These are phyloP conservation scores for Penicillium samsonianum DNA, from an alignment of 495 filamentous ascomycete species.

Conservation along the genomic window DNA sequence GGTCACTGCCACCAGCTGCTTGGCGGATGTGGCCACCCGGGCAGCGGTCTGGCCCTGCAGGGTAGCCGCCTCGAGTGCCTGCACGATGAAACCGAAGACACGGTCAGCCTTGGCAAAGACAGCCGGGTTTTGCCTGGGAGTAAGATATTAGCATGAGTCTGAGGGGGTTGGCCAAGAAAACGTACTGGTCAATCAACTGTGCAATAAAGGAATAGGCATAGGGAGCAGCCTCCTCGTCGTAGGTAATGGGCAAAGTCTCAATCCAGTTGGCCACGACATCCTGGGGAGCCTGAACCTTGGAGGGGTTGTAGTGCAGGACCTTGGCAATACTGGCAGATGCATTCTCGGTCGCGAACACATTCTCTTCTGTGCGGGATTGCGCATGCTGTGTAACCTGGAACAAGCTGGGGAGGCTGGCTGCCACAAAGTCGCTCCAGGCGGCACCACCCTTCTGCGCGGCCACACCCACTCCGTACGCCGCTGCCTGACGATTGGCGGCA, in stretches of 20 bases:
- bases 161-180: constrained; percentile 23
- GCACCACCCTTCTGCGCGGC: constrained; percentile 90
- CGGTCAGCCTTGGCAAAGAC: constrained; percentile 73
- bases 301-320: constrained; percentile 83
- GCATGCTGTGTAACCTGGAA: constrained; percentile 80
- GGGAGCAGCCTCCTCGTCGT: constrained; percentile 96
- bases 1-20: constrained; percentile 67
- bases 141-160: constrained; percentile 20
- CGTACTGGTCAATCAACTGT: constrained; percentile 92
- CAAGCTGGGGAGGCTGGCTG: constrained; percentile 72
- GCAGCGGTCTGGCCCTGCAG: constrained; percentile 77
- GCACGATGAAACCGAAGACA: constrained; percentile 78
- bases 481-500: constrained; percentile 93
- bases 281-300: constrained; percentile 70
- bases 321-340: constrained; percentile 96
- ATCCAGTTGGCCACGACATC: constrained; percentile 80
- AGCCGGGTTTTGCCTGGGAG: constrained; percentile 77
- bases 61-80: constrained; percentile 88
- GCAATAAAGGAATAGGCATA: constrained; percentile 93
- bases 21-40: constrained; percentile 71
- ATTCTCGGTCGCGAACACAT: constrained; percentile 97
- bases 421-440: constrained; percentile 80
- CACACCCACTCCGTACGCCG: constrained; percentile 93
- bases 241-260: constrained; percentile 83
- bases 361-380: constrained; percentile 83